Percentiles rank a stretch among this genome's conserved stretches.
phyloP scores from a whole-genome alignment of 768 basidiomycete genomes.

The Suillus luteus region DNA sequence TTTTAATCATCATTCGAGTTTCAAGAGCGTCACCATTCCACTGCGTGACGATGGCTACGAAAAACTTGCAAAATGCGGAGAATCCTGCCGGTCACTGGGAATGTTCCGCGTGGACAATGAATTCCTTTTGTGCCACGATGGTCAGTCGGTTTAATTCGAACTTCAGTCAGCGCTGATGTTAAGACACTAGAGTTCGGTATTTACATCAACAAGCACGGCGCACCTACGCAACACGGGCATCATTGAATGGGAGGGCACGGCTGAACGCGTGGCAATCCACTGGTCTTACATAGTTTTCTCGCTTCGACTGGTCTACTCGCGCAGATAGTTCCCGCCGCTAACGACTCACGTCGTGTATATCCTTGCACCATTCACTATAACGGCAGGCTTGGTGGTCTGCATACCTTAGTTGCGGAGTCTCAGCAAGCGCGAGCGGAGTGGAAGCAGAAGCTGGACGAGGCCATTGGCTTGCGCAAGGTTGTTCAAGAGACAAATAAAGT shows the following conservation, averaged over 20 bases:
- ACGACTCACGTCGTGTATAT: conserved; percentile 76
- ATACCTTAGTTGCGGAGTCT: conserved; percentile 86
- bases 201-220: conserved; percentile 91
- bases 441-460: conserved; percentile 88
- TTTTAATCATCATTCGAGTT: conserved; percentile 42
- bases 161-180: conserved; percentile 7
- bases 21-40: conserved; percentile 88
- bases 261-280: conserved; percentile 87
- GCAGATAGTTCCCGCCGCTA: no score
- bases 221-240: conserved; percentile 69
- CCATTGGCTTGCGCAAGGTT: conserved; percentile 78
- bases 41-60: conserved; percentile 73
- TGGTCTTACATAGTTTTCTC: no score
- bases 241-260: conserved; percentile 94
- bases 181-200: conserved; percentile 75
- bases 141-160: conserved; percentile 41
- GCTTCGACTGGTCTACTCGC: no score
- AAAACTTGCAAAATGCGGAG: conserved; percentile 76
- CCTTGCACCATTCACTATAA: conserved; percentile 90
- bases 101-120: conserved; percentile 91
- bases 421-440: conserved; percentile 77
- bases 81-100: conserved; percentile 79
- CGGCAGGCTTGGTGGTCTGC: conserved; percentile 83
- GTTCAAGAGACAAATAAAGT: conserved; percentile 95
- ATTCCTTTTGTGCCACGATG: conserved; percentile 88